Base-by-base conservation (phyloP, 257 asterid species). In the Fraxinus pennsylvanica region DNA sequence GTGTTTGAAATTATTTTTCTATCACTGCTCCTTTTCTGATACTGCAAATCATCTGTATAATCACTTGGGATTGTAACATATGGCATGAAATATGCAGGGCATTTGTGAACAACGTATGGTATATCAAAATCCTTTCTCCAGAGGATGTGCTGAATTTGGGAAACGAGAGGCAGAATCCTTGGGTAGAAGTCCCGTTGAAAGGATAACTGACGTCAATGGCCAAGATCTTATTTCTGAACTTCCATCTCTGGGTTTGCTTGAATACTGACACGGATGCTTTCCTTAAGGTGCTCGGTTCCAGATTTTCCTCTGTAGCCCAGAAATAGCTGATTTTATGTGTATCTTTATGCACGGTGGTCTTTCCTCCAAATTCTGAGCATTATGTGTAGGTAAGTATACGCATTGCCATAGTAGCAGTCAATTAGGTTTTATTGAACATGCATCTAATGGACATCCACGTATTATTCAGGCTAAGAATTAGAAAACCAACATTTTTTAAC, bases 41-140 rank as follows among this genome's bases (percentile, higher is more conserved):
- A 19, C 54, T 12, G 54, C 54, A 19, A 19, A 54, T 54, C 63
- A 54, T 54, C 63, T 54, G 25, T 54, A 54, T 54, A 15, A n/a
- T 54, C 22, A 19, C 27, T 17, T 2, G 41, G 70, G 77, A 77
- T 79, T 9, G 35, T 77, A 19, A 43, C 47, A 76, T 17, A 69
- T 68, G 43, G 33, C 22, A 54, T 54, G 25, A 19, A 47, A 69
- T 69, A 4, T 79, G 69, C 90, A 94, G 97, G 89, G 94, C 92
- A 63, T 94, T 94, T 74, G 96, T 94, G 82, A 91, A 92, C 74
- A 91, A 92, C 71, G 98, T 94, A 75, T 94, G 97, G 97, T 91
- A 91, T 66, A 94, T 94, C 89, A 94, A 94, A 91, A 94, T 94
- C 84, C 97, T 94, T 47, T 94, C 97, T 9, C 97, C 97, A 0